These are phyloP conservation scores for Colletotrichum sp. DNA, from an alignment of 2,329 filamentous ascomycete genomes.

Conservation along the genomic window DNA sequence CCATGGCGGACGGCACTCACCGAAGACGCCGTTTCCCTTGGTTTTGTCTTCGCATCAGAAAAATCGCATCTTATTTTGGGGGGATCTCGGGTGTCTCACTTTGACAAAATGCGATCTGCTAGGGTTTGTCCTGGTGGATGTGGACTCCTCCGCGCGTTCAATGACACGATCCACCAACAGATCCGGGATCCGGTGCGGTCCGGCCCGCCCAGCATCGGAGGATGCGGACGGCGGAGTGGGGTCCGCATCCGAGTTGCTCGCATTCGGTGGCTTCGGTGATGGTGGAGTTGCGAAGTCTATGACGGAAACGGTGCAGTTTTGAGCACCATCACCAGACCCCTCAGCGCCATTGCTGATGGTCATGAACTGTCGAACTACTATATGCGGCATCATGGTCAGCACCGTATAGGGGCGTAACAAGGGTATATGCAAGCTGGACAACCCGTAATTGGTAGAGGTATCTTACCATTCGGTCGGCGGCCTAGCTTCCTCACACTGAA, in stretches of 20 bases:
- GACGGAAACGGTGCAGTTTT: background rate
- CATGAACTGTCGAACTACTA: slow-evolving; percentile 20
- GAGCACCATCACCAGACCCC: background rate
- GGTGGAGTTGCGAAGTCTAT: slow-evolving; percentile 2
- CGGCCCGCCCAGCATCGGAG: background rate
- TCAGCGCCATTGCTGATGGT: background rate
- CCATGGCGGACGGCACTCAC: slow-evolving; percentile 4
- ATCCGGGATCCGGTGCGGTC: slow-evolving; percentile 22
- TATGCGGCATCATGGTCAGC: background rate
- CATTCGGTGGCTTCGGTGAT: background rate
- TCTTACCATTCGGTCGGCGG: slow-evolving; percentile 25
- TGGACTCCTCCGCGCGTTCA: slow-evolving; percentile 8
- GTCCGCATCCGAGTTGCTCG: background rate
- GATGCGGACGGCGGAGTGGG: background rate
- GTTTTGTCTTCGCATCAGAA: background rate
- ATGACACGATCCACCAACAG: slow-evolving; percentile 31
- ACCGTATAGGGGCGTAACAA: background rate
- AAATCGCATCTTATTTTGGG: no score
- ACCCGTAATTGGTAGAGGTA: background rate
- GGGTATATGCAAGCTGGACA: background rate
- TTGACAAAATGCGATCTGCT: slow-evolving; percentile 25
- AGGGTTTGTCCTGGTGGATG: background rate
- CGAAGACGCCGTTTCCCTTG: slow-evolving; percentile 32
- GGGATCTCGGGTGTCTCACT: slow-evolving; percentile 18
- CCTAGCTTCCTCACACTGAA: slow-evolving; percentile 28